A percentile compares a stretch with the other conserved stretches of the same genome.
Conservation (phyloP, 768 basidiomycete species). For the Russula emetica region DNA sequence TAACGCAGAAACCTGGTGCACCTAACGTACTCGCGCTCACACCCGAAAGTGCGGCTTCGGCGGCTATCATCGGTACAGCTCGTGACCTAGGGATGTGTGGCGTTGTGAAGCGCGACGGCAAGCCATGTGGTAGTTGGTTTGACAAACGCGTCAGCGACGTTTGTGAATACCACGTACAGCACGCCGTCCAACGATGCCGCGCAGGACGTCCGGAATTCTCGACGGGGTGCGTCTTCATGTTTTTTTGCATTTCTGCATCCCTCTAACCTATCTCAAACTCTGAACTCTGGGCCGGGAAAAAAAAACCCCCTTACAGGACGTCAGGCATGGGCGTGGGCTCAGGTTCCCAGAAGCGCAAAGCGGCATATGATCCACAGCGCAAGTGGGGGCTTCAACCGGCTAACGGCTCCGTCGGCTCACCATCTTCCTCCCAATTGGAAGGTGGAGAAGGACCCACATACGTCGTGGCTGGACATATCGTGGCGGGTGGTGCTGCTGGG, state of each 20-base stretch:
- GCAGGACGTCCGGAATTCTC: slow-evolving; percentile 84
- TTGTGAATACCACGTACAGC: slow-evolving; percentile 89
- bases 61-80: slow-evolving; percentile 82
- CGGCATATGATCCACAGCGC: slow-evolving; percentile 60
- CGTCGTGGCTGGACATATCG: slow-evolving; percentile 73
- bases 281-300: not conserved
- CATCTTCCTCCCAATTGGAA: slow-evolving; percentile 29
- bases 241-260: not conserved
- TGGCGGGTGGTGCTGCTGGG: slow-evolving; percentile 50
- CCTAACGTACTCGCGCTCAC: slow-evolving; percentile 84
- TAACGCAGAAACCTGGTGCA: slow-evolving; percentile 49
- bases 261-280: not conserved
- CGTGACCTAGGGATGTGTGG: slow-evolving; percentile 83
- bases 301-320: slow-evolving; percentile 49
- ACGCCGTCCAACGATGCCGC: slow-evolving; percentile 68
- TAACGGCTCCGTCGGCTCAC: slow-evolving; percentile 31
- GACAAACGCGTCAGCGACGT: slow-evolving; percentile 83
- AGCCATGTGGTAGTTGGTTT: slow-evolving; percentile 81
- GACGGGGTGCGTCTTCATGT: slow-evolving; percentile 54
- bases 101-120: slow-evolving; percentile 74
- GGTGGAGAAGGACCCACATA: slow-evolving; percentile 54
- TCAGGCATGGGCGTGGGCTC: slow-evolving; percentile 54
- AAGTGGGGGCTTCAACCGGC: slow-evolving; percentile 73
- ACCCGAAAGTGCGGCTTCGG: slow-evolving; percentile 73
- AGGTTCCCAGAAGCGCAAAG: slow-evolving; percentile 35